phyloP scores from a whole-genome alignment of 371 early-diverging fungal genomes.

The Circinella umbellata region DNA sequence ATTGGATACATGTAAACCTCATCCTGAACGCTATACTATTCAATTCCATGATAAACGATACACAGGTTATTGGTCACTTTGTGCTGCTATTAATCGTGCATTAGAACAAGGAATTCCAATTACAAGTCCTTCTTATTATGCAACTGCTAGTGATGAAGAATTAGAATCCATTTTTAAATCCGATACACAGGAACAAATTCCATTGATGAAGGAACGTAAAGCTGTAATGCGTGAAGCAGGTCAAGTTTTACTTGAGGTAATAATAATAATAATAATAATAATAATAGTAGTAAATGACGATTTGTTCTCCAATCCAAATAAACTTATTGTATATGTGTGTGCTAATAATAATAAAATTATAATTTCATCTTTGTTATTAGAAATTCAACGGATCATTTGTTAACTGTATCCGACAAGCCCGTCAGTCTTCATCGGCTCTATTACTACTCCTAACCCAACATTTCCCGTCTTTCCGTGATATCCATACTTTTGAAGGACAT shows the following conservation, averaged over 20 bases:
- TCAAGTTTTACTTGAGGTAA: conserved; percentile 63
- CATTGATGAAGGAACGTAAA: conserved; percentile 68
- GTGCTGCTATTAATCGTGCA: conserved; percentile 83
- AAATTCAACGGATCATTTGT: conserved; percentile 75
- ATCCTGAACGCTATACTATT: conserved; percentile 70
- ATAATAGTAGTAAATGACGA: too few relatives aligned
- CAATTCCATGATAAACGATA: conserved; percentile 61
- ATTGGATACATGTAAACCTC: conserved; percentile 51
- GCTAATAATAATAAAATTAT: neutral
- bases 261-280: neutral
- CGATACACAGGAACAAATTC: conserved; percentile 66
- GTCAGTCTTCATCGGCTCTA: conserved; percentile 60
- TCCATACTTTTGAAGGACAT: conserved; percentile 59
- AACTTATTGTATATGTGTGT: too few relatives aligned
- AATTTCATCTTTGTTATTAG: conserved; percentile 26
- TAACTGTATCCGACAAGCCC: conserved; percentile 61
- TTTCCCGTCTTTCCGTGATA: conserved; percentile 80
- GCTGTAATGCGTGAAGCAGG: conserved; percentile 75
- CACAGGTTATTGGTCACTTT: conserved; percentile 88
- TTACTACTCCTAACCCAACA: conserved; percentile 62
- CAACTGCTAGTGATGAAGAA: conserved; percentile 42
- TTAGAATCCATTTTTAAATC: conserved; percentile 67
- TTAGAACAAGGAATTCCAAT: conserved; percentile 67
- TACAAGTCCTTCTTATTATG: conserved; percentile 61
- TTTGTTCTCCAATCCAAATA: too few relatives aligned